Evolutionary conservation across 805 yeast species (phyloP).

Genomic region (Blastobotrys peoriensis): DNA sequence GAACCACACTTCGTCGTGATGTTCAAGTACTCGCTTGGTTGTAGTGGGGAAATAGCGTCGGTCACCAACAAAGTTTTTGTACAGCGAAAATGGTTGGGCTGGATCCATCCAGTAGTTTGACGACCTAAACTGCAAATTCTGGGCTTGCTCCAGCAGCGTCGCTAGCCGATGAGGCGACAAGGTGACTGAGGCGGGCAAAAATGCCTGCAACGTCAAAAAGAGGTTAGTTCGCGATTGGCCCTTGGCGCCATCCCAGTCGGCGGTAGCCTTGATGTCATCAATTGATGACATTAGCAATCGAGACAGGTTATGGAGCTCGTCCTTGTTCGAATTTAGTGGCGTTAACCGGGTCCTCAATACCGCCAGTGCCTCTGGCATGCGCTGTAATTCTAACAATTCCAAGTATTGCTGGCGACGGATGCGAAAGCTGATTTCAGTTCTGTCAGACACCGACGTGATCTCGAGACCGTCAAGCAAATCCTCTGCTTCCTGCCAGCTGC

Average conservation of each 20-base stretch:
- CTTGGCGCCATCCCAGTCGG: constrained; percentile 29
- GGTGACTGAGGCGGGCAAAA: constrained; percentile 47
- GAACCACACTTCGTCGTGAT: constrained; percentile 78
- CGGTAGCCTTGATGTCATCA: constrained; percentile 26
- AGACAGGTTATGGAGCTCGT: constrained; percentile 26
- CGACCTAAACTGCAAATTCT: constrained; percentile 38
- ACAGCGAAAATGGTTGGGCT: constrained; percentile 27
- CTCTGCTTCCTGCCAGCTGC: constrained; percentile 39
- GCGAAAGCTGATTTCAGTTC: constrained; percentile 28
- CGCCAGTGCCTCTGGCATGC: constrained; percentile 32
- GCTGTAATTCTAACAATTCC: constrained; percentile 35
- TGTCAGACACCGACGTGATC: constrained; percentile 21
- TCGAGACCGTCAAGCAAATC: constrained; percentile 24
- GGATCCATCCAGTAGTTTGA: constrained; percentile 23
- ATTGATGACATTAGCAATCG: constrained; percentile 27
- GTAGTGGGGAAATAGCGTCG: constrained; percentile 28
- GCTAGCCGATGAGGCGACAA: constrained; percentile 49
- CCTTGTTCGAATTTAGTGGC: constrained; percentile 23
- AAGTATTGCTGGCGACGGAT: constrained; percentile 38
- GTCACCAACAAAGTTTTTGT: constrained; percentile 32
- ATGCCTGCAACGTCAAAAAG: constrained; percentile 38
- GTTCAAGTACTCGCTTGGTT: constrained; percentile 45
- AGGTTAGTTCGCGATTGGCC: constrained; percentile 38
- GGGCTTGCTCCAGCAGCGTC: constrained; percentile 46
- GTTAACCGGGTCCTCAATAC: constrained; percentile 36